Base-by-base conservation (phyloP, 371 early-diverging fungal species). In the Mortierella sp. region DNA sequence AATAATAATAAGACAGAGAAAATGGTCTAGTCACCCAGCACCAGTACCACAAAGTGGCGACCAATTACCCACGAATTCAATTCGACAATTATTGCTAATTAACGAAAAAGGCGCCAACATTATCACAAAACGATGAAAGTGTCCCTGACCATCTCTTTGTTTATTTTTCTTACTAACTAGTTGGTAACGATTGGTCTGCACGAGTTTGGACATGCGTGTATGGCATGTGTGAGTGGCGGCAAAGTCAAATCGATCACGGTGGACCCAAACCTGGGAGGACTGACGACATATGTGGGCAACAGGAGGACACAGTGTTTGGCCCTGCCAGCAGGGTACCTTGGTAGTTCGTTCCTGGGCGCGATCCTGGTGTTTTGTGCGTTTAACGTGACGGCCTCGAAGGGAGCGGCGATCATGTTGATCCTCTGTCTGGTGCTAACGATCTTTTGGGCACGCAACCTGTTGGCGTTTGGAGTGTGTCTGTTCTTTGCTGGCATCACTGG, bases 201-300 rank as follows among this genome's bases (percentile, higher is more conserved):
- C 74, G 96, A 96, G 77, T 94, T 94, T 72, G 89, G 92, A 61
- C 95, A 95, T 81, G 96, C 96, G 7, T 88, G 92, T 50, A 93
- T 91, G 70, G 97, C 96, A 3, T 87, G 90, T 43, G 91, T 92
- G 70, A 97, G 98, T 14, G 96, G 98, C 55, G 99, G 95, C 11
- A 91, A 92, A 70, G 95, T 98, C n/a, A 90, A 93, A 73, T 91
- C 95, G n/a, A 96, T 98, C 64, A 93, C 94, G 40, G 91, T 98
- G 71, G 95, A 97, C 83, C 97, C 97, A 11, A 93, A 97, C 79
- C 94, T 97, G 85, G 98, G 97, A n/a, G 98, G 98, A 24, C 87
- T 94, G 43, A 97, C 97, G 16, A 71, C 76, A 6, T 79, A 77
- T 63, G 74, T 78, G 31, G 91, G 92, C 75, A 90, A 68, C 76